A percentile compares a stretch with the other conserved stretches of the same genome.
These are phyloP conservation scores for Fusarium sp. DNA, from an alignment of 2,329 filamentous ascomycete genomes.

Conservation along the genomic window DNA sequence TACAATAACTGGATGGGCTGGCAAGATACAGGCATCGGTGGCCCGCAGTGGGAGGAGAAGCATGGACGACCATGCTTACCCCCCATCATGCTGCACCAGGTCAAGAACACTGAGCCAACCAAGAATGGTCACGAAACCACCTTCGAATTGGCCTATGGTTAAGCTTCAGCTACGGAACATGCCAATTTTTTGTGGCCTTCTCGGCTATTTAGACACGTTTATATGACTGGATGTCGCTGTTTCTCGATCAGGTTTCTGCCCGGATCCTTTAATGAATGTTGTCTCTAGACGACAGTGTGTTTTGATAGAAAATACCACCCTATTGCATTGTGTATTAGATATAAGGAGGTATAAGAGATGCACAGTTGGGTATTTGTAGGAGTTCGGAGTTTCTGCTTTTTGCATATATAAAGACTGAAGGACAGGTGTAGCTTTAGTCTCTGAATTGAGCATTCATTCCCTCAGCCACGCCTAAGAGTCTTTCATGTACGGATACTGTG, in stretches of 20 bases:
- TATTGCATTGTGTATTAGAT: slow-evolving; percentile 37
- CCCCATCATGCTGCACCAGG: slow-evolving; percentile 69
- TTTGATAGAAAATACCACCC: slow-evolving; percentile 30
- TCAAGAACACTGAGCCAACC: slow-evolving; percentile 70
- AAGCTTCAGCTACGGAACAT: slow-evolving; percentile 25
- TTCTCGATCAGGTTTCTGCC: slow-evolving; percentile 17
- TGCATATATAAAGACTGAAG: slow-evolving; percentile 8
- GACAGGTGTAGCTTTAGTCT: slow-evolving; percentile 1
- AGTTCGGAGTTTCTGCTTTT: slow-evolving; percentile 33
- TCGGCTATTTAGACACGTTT: slow-evolving; percentile 3
- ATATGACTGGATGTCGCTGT: slow-evolving; percentile 15
- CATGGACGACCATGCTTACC: slow-evolving; percentile 71
- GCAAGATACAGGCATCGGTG: slow-evolving; percentile 67
- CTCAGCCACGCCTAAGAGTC: background rate
- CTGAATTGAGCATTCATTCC: background rate
- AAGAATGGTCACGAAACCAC: slow-evolving; percentile 57
- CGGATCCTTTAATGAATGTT: slow-evolving; percentile 9
- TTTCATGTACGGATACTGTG: background rate
- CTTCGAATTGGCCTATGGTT: slow-evolving; percentile 57
- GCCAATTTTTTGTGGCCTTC: background rate
- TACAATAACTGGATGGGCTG: slow-evolving; percentile 76
- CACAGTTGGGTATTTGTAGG: slow-evolving; percentile 48
- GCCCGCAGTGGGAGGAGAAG: slow-evolving; percentile 66
- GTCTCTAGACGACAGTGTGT: slow-evolving; percentile 25
- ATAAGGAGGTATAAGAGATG: slow-evolving; percentile 35